Conservation (phyloP, 495 filamentous ascomycete genomes). For the Aspergillus carlsbadensis region DNA sequence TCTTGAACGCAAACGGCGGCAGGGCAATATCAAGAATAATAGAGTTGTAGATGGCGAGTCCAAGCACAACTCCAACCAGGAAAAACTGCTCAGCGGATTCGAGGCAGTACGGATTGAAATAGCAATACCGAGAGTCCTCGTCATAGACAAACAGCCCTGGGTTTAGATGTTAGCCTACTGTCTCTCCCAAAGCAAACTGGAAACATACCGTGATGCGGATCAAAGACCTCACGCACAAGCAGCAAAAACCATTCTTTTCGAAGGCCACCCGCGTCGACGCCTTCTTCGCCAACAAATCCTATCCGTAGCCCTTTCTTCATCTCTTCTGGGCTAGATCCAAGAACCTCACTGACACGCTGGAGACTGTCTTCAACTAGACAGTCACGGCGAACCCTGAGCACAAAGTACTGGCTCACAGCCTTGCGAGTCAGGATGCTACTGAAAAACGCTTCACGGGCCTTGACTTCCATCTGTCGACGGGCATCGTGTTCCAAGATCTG, state of each 20-base stretch:
- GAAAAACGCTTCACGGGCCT: conserved; percentile 89
- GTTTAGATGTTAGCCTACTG: conserved; percentile 19
- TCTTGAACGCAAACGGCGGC: conserved; percentile 91
- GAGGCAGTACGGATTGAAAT: conserved; percentile 90
- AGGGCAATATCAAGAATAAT: conserved; percentile 90
- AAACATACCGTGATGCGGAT: conserved; percentile 79
- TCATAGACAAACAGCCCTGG: conserved; percentile 88
- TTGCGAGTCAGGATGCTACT: conserved; percentile 76
- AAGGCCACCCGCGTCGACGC: conserved; percentile 86
- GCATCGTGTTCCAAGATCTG: conserved; percentile 90
- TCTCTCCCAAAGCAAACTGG: background rate
- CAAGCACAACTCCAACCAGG: conserved; percentile 83
- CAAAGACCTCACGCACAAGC: conserved; percentile 88
- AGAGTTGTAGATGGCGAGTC: conserved; percentile 94
- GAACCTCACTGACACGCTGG: conserved; percentile 80
- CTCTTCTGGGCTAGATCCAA: conserved; percentile 79
- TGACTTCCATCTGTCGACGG: conserved; percentile 85
- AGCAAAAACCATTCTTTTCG: conserved; percentile 97
- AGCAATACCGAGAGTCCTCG: conserved; percentile 90
- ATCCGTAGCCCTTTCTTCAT: conserved; percentile 92
- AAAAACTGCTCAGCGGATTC: conserved; percentile 95
- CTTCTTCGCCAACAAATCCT: conserved; percentile 85
- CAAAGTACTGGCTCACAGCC: conserved; percentile 74
- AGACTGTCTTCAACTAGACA: conserved; percentile 92
- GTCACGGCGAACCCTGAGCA: conserved; percentile 77